Base-by-base conservation (phyloP, 805 yeast species). In the Candida hungchunana region DNA sequence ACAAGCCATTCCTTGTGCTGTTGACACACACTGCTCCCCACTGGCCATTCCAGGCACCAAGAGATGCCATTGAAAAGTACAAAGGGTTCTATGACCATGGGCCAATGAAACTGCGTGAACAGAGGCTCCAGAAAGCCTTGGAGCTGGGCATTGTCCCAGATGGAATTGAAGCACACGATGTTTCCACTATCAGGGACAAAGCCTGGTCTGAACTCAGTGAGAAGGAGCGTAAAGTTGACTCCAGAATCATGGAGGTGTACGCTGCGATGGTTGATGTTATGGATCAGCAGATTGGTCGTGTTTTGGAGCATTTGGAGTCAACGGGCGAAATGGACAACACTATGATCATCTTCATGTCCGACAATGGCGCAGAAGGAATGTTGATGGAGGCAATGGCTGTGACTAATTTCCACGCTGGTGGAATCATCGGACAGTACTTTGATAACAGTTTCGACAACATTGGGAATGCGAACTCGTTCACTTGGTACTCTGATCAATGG, bases 351-450 rank as follows among this genome's bases (percentile, higher is more conserved):
- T 77, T 77, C 58, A 71, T 75, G 69, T 73, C 80, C 4, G 82
- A 77, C 53, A 77, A 77, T 51, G 82, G 82, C 16, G 82, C 82
- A 5, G 82, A 77, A 50, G 79, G 82, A 12, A 68, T 73, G 66
- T 55, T 73, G 33, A 59, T 73, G 56, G 79, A 75, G 44, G 80
- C 78, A 3, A 56, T 72, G 46, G 79, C 82, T 3, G 56, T 60
- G 5, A 31, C 19, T 25, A 55, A 53, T 32, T 54, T 48, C 7
- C 36, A 46, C 12, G 49, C 70, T 24, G 47, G 49, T 20, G 26
- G 18, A 2, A 22, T 37, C 6, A 13, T 38, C 17, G n/a, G 30
- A 9, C 47, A 53, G n/a, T 46, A 63, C 40, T 73, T 60, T 51
- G 51, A 73, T 48, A 74, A 73, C 47, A 36, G 56, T 2, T 53